Evolutionary conservation across 345 rosid genomes (phyloP), one percentile per base, ranked within the genome.

Genomic region (Aquilaria yunnanensis): DNA sequence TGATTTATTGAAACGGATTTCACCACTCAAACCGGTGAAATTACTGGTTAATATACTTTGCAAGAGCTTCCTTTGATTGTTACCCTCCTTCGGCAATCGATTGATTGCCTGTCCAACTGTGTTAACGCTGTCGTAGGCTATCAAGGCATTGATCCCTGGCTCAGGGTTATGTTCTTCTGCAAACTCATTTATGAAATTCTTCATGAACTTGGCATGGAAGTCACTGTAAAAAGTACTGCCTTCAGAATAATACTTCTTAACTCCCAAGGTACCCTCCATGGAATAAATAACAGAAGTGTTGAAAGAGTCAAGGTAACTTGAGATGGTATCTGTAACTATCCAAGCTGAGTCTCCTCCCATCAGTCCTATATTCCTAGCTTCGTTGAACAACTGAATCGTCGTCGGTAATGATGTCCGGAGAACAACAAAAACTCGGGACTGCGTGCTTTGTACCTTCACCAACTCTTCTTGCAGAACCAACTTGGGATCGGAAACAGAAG

Each of bases 201-300:
- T 32, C 56, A 48, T 43, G 54, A 79, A 80, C 64, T 64, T 64
- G 16, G 52, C 34, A 29, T 49, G 45, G 55, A 85, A 77, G 16
- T 46, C 66, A 29, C 2, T 32, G 59, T 70, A 72, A 32, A 63
- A 41, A n/a, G 37, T 61, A 12, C 45, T 52, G 3, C 29, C 47
- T 13, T 74, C 57, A 1, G 73, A 29, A 65, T 60, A 72, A 48
- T 71, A 58, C 0, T 62, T 46, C 62, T 70, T 75, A 73, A 85
- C 68, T 66, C 82, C 85, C 14, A 82, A 32, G 46, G 76, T 63
- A 11, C 85, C 90, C 70, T 76, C 65, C 79, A 83, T 75, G 8
- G 78, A 69, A 51, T 74, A 62, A 51, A 78, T 65, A 53, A 77
- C 79, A 1, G 88, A 72, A 14, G 66, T 51, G 57, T 76, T 52